phyloP scores from a whole-genome alignment of 257 asterid species.

The Solanum etuberosum region DNA sequence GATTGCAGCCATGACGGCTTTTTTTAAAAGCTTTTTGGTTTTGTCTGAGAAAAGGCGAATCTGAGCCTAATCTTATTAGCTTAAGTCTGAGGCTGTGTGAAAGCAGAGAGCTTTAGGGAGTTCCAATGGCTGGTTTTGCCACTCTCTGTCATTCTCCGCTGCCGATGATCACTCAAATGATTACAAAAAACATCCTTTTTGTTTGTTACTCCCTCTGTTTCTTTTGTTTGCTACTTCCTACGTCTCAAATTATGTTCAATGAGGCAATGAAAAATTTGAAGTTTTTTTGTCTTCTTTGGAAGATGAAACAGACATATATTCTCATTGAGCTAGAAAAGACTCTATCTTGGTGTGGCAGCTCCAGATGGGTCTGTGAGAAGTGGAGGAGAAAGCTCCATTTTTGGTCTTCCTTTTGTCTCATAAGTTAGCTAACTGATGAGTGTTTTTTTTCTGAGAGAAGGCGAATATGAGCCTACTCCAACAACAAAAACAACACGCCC shows the following conservation, averaged over 20 bases:
- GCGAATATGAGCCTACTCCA: background rate
- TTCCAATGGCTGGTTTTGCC: conserved; percentile 8
- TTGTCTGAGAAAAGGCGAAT: background rate
- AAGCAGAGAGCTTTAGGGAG: background rate
- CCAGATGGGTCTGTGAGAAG: background rate
- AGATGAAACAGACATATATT: background rate
- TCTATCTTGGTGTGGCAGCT: background rate
- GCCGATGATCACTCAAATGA: conserved; percentile 8
- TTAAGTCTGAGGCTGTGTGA: conserved; percentile 1
- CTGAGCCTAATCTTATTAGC: background rate
- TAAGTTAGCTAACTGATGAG: background rate
- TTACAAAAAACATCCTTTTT: background rate
- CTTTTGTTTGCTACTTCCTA: background rate
- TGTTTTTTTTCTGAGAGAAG: background rate
- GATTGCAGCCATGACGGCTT: background rate
- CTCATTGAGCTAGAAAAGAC: background rate
- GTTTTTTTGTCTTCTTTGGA: background rate
- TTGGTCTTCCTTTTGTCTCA: background rate
- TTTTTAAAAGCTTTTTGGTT: background rate
- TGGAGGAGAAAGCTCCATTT: background rate
- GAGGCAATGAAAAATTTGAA: background rate
- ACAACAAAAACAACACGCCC: background rate
- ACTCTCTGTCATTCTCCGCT: background rate
- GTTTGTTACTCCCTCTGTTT: background rate
- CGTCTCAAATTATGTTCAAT: background rate